Evolutionary conservation across 306 rosid genomes (phyloP).

Genomic region (Sindora glabra): DNA sequence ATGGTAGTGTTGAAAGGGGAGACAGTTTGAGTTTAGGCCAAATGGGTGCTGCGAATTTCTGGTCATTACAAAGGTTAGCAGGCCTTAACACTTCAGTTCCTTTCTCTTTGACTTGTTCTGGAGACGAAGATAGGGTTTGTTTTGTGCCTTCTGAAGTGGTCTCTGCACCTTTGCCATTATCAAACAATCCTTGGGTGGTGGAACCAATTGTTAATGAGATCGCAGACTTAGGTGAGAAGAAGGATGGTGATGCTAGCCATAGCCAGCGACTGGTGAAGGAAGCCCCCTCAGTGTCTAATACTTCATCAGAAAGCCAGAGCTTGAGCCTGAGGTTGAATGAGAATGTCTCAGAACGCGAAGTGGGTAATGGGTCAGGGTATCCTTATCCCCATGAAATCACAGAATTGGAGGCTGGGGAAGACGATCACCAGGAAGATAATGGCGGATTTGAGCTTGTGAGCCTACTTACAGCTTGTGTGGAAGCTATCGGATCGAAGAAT

Average conservation of each 20-base stretch:
- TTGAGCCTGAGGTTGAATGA: constrained; percentile 44
- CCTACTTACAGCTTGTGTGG: constrained; percentile 68
- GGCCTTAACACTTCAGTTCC: constrained; percentile 39
- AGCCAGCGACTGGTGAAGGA: constrained; percentile 42
- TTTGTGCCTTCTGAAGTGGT: constrained; percentile 65
- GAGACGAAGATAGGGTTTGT: constrained; percentile 54
- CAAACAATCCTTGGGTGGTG: constrained; percentile 60
- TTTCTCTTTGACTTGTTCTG: constrained; percentile 48
- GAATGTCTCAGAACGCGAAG: constrained; percentile 50
- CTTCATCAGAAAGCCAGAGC: constrained; percentile 52
- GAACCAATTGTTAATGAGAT: constrained; percentile 59
- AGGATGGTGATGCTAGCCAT: constrained; percentile 43
- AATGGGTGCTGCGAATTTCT: constrained; percentile 47
- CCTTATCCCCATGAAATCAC: constrained; percentile 46
- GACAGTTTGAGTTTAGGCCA: constrained; percentile 42
- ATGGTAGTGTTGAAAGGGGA: constrained; percentile 20
- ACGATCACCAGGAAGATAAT: constrained; percentile 43
- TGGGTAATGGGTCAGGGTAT: constrained; percentile 57
- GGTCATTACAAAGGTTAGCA: background rate
- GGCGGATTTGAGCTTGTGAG: constrained; percentile 70
- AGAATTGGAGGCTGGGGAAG: constrained; percentile 46
- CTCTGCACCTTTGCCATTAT: constrained; percentile 41
- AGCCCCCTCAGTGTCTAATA: constrained; percentile 54
- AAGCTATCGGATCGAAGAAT: constrained; percentile 69
- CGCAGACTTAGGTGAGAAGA: constrained; percentile 56